Conservation (phyloP, 768 basidiomycete genomes). For the Macrolepiota fuliginosa region DNA sequence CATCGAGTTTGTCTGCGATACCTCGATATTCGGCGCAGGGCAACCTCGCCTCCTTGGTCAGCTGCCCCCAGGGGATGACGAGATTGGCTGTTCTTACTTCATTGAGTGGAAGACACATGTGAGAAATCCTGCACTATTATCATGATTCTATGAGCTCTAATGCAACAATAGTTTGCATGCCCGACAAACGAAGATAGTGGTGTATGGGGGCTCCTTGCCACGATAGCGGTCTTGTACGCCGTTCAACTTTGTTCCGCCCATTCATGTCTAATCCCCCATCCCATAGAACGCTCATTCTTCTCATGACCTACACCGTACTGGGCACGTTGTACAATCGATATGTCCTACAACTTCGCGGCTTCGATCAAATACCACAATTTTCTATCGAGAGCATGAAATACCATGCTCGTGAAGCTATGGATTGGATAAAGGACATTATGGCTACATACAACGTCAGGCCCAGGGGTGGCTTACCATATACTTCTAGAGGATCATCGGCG, state of each 20-base stretch:
- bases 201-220: slow-evolving; percentile 48
- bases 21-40: slow-evolving; percentile 55
- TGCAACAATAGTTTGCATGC: slow-evolving; percentile 58
- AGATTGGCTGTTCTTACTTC: slow-evolving; percentile 71
- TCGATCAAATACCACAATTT: slow-evolving; percentile 72
- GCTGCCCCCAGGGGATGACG: slow-evolving; percentile 62
- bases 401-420: slow-evolving; percentile 39
- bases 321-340: slow-evolving; percentile 78
- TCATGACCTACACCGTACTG: slow-evolving; percentile 63
- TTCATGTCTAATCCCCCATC: background rate
- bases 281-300: slow-evolving; percentile 49
- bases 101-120: slow-evolving; percentile 87
- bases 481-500: slow-evolving; percentile 10
- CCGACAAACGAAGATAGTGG: slow-evolving; percentile 57
- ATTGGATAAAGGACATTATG: slow-evolving; percentile 40
- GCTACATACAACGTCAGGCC: slow-evolving; percentile 19
- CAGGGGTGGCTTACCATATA: slow-evolving; percentile 18
- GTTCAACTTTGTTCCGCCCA: background rate
- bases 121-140: slow-evolving; percentile 19
- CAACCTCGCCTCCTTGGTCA: slow-evolving; percentile 57
- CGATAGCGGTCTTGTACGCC: slow-evolving; percentile 60
- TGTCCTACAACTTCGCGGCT: slow-evolving; percentile 67
- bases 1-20: slow-evolving; percentile 78
- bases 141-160: background rate
- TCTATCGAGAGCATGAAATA: slow-evolving; percentile 50